Evolutionary conservation across 192 early-diverging fungal genomes (phyloP), one percentile per base, ranked within the genome.

Genomic region (Rhizophlyctis rosea): DNA sequence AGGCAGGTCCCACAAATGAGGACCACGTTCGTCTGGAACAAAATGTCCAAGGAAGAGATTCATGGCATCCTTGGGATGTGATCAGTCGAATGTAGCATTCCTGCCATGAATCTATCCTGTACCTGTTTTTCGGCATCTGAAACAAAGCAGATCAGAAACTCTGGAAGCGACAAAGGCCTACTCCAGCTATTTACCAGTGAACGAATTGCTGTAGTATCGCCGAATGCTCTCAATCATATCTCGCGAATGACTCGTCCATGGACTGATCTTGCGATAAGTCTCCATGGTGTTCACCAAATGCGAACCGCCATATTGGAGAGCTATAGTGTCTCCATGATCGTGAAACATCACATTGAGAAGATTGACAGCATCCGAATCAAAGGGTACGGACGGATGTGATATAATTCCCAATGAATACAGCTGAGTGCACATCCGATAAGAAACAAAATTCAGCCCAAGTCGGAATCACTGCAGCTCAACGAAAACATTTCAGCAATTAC

Each of bases 251-350:
- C 87, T 94, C 1, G 92, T 91, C 93, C 91, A 94, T 59, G 90
- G 88, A 52, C 89, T 93, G 56, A 92, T 94, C 62, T 95, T 91
- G 21, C 94, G 82, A 70, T 99, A 99, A 0, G 96, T 94, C 68
- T 96, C 93, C 80, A 99, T 94, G 1, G 95, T 98, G 68, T 98
- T 99, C 23, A 99, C 96, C 35, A 99, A 75, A 74, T 96, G 92
- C 21, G 94, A 97, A 14, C 96, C 96, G 56, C 96, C 95, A 68
- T 99, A 99, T 74, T 85, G 77, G 34, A 81, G 47, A 21, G 80
- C 80, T 54, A 99, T 96, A 3, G 96, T 96, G 63, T 99, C 94
- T 28, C 96, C 96, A 70, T 98, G 88, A 54, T 93, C 92, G 57
- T 98, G 93, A 70, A 96, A 99, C 92, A 99, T 94, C 57, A 90